Base-by-base conservation (phyloP, 306 rosid species). In the Cercis canadensis region DNA sequence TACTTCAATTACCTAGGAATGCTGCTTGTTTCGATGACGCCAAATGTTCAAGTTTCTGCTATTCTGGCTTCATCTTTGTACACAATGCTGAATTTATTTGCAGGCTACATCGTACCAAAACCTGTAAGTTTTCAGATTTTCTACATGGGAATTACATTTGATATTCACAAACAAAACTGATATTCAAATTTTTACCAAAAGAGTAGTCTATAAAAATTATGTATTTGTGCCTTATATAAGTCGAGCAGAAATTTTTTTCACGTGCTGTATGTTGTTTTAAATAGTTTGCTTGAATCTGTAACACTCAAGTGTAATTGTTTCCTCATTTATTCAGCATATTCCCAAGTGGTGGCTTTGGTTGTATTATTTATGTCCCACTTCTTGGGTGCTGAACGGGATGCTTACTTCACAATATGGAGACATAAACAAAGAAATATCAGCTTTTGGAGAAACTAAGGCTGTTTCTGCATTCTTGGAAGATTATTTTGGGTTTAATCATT, bases 261-360 rank as follows among this genome's bases (percentile, higher is more conserved):
- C 5, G 39, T 34, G 39, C 39, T 34, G 4, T 3, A 34, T 34
- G 4, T 34, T 34, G 5, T 34, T 34, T 3, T 34, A 34, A 34
- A 4, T 7, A 3, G 7, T 34, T 37, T 40, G 41, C 54, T 40
- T 40, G 37, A 32, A 7, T 39, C 50, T 46, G n/a, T 40, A 32
- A 72, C 41, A 18, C n/a, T 2, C 61, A 45, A 18, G 45, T 36
- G 32, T 64, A 56, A 5, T 67, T 76, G 50, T 69, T 63, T 71
- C 31, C 55, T 70, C 56, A 51, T 56, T 5, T 37, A 0, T 82
- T 75, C 81, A 86, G 89, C 86, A 72, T 53, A 84, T 89, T 51
- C 96, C 96, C 5, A 86, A 86, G 68, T 86, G 96, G 90, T 89
- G 96, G 96, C 29, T 84, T 17, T 89, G 96, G 96, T 60, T 75